Base-by-base conservation (phyloP, 1,284 basidiomycete species). In the Sporisorium iseilematis-ciliati region DNA sequence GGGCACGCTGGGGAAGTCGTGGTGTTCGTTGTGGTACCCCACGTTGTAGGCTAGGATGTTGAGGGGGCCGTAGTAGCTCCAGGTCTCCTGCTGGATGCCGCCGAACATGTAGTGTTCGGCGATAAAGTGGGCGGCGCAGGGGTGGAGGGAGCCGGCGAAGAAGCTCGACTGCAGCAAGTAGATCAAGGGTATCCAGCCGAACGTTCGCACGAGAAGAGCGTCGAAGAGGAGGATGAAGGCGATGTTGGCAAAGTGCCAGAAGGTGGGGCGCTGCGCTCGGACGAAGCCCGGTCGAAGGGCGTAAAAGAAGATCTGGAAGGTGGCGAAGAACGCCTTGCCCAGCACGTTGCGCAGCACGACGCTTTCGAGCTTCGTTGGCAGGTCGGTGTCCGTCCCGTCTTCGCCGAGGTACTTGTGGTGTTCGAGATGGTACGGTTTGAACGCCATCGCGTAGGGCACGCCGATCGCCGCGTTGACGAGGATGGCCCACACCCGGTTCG, bases 21-120 rank as follows among this genome's bases (percentile, higher is more conserved):
- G 96, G 86, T 99, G 96, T 85, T 99, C 96, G 86, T 98, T 97
- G 86, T 98, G 96, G 85, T 97, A 98, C 48, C 96, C 96, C 63
- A 97, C 95, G 79, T 99, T 99, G 86, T 97, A 99, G n/a, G 93
- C 92, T 16, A 99, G 87, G 6, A 92, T 78, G 86, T 99, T 99
- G 66, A 98, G 88, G 55, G 91, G 90, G 0, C 97, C 97, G 79
- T 99, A 98, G 86, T 99, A 99, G 63, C 92, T 93, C 86, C 95
- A 98, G 0, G 97, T 99, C 87, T 99, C 97, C 85, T 98, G 95
- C 42, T 82, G 86, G 65, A 75, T 83, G 54, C 66, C 81, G 23
- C 43, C 80, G 50, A 85, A 86, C 68, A 84, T 76, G 72, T 85
- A 85, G 61, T 86, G 82, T 86, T 97, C 95, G 4, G 95, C 95